These are phyloP conservation scores for Diaporthe capsici DNA, from an alignment of 2,329 filamentous ascomycete genomes.

Conservation along the genomic window DNA sequence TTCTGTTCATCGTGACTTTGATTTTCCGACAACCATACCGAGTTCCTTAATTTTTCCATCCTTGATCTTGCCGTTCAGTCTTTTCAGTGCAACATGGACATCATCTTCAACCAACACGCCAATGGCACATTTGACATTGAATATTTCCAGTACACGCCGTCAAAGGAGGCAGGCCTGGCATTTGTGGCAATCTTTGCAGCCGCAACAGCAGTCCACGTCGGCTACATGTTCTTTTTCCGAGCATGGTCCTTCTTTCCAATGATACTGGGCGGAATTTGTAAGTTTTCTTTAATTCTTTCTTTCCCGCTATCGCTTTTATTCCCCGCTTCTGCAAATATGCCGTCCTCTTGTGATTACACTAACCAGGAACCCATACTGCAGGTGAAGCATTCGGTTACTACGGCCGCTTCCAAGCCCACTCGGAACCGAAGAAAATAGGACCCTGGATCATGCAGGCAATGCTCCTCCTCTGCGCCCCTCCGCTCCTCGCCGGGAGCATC, in stretches of 20 bases:
- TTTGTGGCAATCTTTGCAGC: constrained; percentile 42
- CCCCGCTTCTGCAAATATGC: no score
- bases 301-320: no score
- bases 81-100: background rate
- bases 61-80: background rate
- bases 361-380: constrained; percentile 14
- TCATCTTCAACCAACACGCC: constrained; percentile 23
- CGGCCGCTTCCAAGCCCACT: constrained; percentile 45
- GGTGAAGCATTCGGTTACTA: constrained; percentile 56
- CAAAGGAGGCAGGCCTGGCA: constrained; percentile 39
- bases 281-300: background rate
- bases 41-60: background rate
- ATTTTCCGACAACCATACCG: background rate
- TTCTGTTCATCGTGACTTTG: background rate
- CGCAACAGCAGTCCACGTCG: background rate
- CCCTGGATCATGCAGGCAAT: constrained; percentile 56
- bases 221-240: constrained; percentile 6
- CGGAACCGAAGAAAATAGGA: constrained; percentile 41
- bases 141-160: constrained; percentile 42
- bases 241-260: constrained; percentile 16
- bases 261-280: constrained; percentile 8
- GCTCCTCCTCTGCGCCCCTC: constrained; percentile 55
- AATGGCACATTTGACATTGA: constrained; percentile 42
- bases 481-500: constrained; percentile 57
- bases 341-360: no score